phyloP scores from a whole-genome alignment of 306 rosid species.

The Gynostemma pentaphyllum region DNA sequence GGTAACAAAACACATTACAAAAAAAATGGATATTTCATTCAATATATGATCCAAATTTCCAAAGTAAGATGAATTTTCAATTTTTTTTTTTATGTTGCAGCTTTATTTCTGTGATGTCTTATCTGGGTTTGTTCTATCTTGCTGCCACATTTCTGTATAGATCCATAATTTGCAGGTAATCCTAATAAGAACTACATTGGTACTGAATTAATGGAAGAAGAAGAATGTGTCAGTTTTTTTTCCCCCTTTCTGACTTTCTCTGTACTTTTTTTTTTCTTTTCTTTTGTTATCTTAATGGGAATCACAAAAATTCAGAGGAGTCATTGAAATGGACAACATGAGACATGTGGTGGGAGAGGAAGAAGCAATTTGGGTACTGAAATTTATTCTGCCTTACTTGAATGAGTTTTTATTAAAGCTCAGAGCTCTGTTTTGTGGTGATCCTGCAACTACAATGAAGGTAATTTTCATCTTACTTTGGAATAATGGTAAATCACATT shows the following conservation, averaged over 20 bases:
- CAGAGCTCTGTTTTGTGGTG: constrained; percentile 84
- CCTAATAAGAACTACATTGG: neutral
- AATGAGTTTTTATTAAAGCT: constrained; percentile 68
- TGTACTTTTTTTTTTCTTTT: neutral
- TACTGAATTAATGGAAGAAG: neutral
- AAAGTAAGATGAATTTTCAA: neutral
- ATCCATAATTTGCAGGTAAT: constrained; percentile 70
- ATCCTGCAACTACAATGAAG: constrained; percentile 87
- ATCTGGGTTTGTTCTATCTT: constrained; percentile 64
- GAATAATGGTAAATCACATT: too few relatives aligned
- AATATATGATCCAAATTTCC: neutral
- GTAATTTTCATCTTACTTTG: constrained; percentile 14
- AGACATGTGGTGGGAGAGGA: constrained; percentile 59
- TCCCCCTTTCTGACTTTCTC: too few relatives aligned
- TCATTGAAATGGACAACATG: constrained; percentile 31
- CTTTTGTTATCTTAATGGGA: neutral
- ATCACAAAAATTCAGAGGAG: constrained; percentile 34
- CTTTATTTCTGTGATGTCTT: constrained; percentile 72
- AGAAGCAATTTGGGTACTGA: constrained; percentile 80
- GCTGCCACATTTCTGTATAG: constrained; percentile 67
- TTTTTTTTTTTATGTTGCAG: constrained; percentile 24
- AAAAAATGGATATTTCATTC: neutral
- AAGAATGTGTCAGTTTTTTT: neutral
- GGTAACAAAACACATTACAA: constrained; percentile 23
- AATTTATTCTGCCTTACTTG: constrained; percentile 62